Conservation (phyloP, 495 filamentous ascomycete genomes). For the Elasticomyces elasticus region DNA sequence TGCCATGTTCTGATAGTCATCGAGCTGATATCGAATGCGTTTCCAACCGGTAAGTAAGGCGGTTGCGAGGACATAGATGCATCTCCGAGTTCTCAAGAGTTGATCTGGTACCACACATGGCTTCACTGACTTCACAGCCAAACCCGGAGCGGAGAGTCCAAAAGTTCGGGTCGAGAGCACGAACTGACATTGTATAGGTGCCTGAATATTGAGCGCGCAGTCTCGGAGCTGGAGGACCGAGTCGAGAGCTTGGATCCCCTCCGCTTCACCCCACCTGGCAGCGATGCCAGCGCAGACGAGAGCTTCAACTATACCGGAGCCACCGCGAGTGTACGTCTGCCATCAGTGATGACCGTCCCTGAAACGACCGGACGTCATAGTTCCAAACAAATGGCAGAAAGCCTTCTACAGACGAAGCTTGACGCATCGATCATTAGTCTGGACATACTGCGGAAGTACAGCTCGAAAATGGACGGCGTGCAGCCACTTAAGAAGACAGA, state of each 20-base stretch:
- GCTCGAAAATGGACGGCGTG: background rate
- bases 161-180: no score
- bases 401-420: background rate
- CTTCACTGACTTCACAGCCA: no score
- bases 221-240: constrained; percentile 15
- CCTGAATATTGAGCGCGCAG: background rate
- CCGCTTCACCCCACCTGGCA: constrained; percentile 15
- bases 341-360: no score
- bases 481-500: background rate
- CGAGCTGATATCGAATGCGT: no score
- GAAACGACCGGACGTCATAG: no score
- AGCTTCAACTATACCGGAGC: background rate
- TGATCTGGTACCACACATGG: no score
- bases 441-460: background rate
- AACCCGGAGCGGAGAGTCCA: no score
- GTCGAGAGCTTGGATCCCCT: constrained; percentile 5
- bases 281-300: constrained; percentile 1
- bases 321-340: no score
- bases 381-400: background rate
- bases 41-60: no score
- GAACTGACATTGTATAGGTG: background rate
- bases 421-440: background rate
- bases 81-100: no score
- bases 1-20: no score
- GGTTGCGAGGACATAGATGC: background rate